Percentiles rank a stretch among this genome's conserved stretches.
phyloP scores from a whole-genome alignment of 805 yeast genomes.

The Lachancea meyersii region DNA sequence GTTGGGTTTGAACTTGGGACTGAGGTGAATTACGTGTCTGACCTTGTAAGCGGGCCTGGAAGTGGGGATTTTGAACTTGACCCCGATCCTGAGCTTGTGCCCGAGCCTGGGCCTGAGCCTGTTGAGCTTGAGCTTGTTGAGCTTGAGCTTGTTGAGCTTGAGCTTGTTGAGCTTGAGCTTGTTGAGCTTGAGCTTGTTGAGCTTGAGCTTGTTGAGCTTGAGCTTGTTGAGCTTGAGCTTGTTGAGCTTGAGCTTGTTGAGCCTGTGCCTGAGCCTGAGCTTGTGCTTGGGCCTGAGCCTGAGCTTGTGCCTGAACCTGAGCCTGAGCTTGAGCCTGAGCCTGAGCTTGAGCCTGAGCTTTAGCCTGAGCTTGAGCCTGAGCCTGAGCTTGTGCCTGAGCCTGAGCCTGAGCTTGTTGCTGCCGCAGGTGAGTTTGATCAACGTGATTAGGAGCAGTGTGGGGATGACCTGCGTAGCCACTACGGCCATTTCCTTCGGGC shows the following conservation, averaged over 20 bases:
- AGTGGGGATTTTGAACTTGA: not conserved
- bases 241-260: constrained; percentile 7
- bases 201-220: constrained; percentile 8
- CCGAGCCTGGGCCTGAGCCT: not conserved
- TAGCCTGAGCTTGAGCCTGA: constrained; percentile 5
- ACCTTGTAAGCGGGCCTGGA: constrained; percentile 9
- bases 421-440: constrained; percentile 20
- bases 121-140: constrained; percentile 7
- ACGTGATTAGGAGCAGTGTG: not conserved
- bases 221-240: constrained; percentile 8
- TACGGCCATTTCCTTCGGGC: constrained; percentile 2
- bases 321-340: constrained; percentile 16
- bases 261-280: constrained; percentile 7
- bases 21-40: constrained; percentile 3
- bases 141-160: constrained; percentile 8
- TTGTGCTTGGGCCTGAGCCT: constrained; percentile 5
- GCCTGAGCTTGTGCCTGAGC: not conserved
- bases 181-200: constrained; percentile 7
- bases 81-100: too few relatives aligned
- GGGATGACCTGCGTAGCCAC: not conserved
- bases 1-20: constrained; percentile 4
- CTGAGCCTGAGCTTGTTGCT: not conserved
- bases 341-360: constrained; percentile 3
- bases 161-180: constrained; percentile 7
- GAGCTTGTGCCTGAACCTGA: constrained; percentile 13